Conservation (phyloP, 2,329 filamentous ascomycete genomes). For the Neopestalotiopsis clavispora region DNA sequence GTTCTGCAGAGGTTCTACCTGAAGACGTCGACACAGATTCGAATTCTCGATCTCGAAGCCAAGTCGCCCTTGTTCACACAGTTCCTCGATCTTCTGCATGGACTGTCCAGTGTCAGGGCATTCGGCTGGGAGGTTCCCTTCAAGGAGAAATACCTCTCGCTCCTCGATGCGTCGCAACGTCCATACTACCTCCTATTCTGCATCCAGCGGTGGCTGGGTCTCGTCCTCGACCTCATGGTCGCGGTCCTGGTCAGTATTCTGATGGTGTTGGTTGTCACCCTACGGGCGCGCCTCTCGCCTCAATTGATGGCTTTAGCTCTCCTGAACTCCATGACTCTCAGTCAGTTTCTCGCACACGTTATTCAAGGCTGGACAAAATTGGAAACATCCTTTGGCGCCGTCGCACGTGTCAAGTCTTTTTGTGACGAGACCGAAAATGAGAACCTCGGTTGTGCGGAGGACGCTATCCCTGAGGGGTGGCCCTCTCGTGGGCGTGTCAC, state of each 20-base stretch:
- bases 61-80: constrained; percentile 11
- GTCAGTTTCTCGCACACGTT: constrained; percentile 30
- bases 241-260: constrained; percentile 14
- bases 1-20: constrained; percentile 10
- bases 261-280: constrained; percentile 20
- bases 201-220: constrained; percentile 17
- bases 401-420: constrained; percentile 17
- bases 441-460: background rate
- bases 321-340: constrained; percentile 13
- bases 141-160: constrained; percentile 1
- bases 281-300: constrained; percentile 21
- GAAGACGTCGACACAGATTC: background rate
- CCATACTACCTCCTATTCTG: constrained; percentile 14
- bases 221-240: constrained; percentile 19
- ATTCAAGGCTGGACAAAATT: constrained; percentile 15
- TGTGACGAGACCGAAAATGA: background rate
- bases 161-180: constrained; percentile 15
- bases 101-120: constrained; percentile 16
- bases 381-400: constrained; percentile 18
- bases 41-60: constrained; percentile 10
- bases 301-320: constrained; percentile 26
- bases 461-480: constrained; percentile 7
- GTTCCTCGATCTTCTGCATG: constrained; percentile 14
- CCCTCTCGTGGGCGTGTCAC: background rate
- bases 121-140: constrained; percentile 15